A percentile compares a stretch with the other conserved stretches of the same genome.
These are phyloP conservation scores for Protomyces pachydermus DNA, from an alignment of 1,139 yeast species.

Conservation along the genomic window DNA sequence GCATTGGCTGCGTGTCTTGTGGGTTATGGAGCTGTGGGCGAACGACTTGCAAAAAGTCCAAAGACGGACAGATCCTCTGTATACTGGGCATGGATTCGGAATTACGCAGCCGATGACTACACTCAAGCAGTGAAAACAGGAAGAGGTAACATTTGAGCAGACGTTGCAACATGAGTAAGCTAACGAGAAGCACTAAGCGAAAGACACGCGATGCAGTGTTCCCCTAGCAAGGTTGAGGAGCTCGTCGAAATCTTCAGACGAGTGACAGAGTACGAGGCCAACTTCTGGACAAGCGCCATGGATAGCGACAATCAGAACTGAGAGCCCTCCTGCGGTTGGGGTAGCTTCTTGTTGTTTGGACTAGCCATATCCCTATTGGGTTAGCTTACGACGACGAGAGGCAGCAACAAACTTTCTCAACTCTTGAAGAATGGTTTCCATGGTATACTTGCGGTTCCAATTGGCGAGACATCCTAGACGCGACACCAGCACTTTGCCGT, in stretches of 20 bases:
- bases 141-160: conserved; percentile 33
- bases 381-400: background rate
- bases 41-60: background rate
- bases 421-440: conserved; percentile 87
- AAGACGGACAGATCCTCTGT: conserved; percentile 32
- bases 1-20: conserved; percentile 28
- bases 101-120: conserved; percentile 58
- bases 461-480: conserved; percentile 66
- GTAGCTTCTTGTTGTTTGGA: conserved; percentile 71
- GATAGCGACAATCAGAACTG: background rate
- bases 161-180: background rate
- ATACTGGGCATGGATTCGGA: conserved; percentile 58
- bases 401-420: conserved; percentile 52
- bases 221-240: conserved; percentile 9
- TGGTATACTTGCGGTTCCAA: conserved; percentile 85
- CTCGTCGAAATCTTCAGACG: conserved; percentile 24
- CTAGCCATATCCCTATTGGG: conserved; percentile 66
- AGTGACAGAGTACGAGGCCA: conserved; percentile 24
- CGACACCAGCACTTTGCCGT: conserved; percentile 49
- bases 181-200: conserved; percentile 2
- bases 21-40: conserved; percentile 27
- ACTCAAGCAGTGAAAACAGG: conserved; percentile 49
- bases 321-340: conserved; percentile 84
- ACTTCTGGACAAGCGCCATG: conserved; percentile 22
- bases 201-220: conserved; percentile 3